Percentiles rank a stretch among this genome's conserved stretches.
Conservation (phyloP, 495 filamentous ascomycete species). For the Paragyromitra xinjiangensis region DNA sequence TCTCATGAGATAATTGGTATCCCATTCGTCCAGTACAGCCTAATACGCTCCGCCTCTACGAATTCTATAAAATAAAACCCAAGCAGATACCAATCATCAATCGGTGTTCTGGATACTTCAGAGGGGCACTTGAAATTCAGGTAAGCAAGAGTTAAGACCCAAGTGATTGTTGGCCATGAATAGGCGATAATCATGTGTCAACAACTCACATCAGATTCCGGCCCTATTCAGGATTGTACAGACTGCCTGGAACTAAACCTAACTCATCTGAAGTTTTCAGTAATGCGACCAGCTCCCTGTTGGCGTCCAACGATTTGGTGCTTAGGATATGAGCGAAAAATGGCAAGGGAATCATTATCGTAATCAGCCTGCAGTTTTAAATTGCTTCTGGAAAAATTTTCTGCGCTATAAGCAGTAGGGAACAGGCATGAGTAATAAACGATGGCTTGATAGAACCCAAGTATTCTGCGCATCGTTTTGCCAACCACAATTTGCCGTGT, state of each 20-base stretch:
- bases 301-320: background rate
- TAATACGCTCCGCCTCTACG: slow-evolving; percentile 7
- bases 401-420: slow-evolving; percentile 8
- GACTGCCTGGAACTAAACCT: background rate
- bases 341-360: background rate
- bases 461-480: slow-evolving; percentile 15
- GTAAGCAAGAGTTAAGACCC: background rate
- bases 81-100: slow-evolving; percentile 19
- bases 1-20: slow-evolving; percentile 6
- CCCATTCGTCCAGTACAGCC: background rate
- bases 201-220: slow-evolving; percentile 7
- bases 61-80: background rate
- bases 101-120: slow-evolving; percentile 4
- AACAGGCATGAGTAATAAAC: slow-evolving; percentile 13
- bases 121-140: slow-evolving; percentile 22
- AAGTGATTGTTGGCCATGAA: slow-evolving; percentile 5
- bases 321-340: background rate
- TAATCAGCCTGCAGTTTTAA: slow-evolving; percentile 10
- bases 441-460: background rate
- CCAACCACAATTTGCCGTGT: slow-evolving; percentile 26
- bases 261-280: background rate
- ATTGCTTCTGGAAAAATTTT: slow-evolving; percentile 11
- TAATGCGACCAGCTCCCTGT: background rate
- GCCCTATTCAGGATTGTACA: background rate
- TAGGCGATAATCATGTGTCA: slow-evolving; percentile 15